phyloP scores from a whole-genome alignment of 2,329 filamentous ascomycete genomes.

The Aureobasidium sp. region DNA sequence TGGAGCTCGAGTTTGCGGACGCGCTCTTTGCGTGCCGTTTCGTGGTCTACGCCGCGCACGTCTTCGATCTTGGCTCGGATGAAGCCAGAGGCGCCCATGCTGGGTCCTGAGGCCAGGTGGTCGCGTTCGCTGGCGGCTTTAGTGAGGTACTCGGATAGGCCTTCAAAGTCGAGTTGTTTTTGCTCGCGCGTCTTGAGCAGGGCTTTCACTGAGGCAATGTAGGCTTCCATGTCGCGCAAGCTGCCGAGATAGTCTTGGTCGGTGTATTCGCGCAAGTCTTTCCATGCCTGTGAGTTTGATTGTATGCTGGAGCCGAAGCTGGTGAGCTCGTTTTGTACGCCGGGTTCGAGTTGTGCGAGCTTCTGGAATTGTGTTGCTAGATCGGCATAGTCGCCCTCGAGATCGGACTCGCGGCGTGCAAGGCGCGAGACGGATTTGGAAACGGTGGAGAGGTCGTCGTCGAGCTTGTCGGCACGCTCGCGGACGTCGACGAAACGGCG shows the following conservation, averaged over 20 bases:
- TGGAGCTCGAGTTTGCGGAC: conserved; percentile 84
- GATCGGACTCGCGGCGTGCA: conserved; percentile 75
- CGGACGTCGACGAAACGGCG: conserved; percentile 89
- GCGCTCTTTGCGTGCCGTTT: conserved; percentile 79
- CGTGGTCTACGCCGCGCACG: conserved; percentile 92
- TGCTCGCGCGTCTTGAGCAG: conserved; percentile 91
- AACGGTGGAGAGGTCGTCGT: conserved; percentile 85
- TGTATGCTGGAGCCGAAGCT: conserved; percentile 83
- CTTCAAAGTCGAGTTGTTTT: conserved; percentile 97
- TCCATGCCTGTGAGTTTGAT: conserved; percentile 71
- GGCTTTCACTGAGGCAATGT: conserved; percentile 77
- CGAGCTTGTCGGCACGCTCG: conserved; percentile 86
- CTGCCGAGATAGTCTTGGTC: conserved; percentile 94
- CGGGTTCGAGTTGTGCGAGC: conserved; percentile 80
- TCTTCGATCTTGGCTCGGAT: conserved; percentile 93
- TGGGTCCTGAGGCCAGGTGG: conserved; percentile 56
- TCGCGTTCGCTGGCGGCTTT: conserved; percentile 86
- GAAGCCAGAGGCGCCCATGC: conserved; percentile 69
- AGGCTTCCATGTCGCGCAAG: conserved; percentile 90
- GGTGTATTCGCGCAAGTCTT: conserved; percentile 77
- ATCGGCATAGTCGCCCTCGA: conserved; percentile 83
- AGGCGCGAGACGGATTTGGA: conserved; percentile 94
- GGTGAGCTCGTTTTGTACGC: conserved; percentile 72
- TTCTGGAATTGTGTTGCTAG: conserved; percentile 92
- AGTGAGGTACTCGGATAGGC: conserved; percentile 88